Evolutionary conservation across 805 yeast genomes (phyloP).

Genomic region (Hemisphaericaspora nanyangensis): DNA sequence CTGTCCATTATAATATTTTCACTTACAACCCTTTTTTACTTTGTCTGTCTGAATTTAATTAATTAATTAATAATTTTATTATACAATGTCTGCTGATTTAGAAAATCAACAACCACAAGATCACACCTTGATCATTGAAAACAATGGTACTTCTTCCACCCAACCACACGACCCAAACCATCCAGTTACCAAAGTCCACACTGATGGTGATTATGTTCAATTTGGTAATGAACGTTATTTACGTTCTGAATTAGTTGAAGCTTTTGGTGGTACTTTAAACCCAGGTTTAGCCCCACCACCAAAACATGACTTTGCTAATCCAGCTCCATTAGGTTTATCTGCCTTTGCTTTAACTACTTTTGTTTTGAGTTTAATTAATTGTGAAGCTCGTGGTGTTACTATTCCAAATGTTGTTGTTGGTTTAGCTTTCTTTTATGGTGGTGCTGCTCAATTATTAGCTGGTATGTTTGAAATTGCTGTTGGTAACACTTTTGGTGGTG

Average conservation of each 20-base stretch:
- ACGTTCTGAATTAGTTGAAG: conserved; percentile 53
- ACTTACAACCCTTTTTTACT: background rate
- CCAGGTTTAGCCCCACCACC: conserved; percentile 54
- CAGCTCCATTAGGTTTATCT: conserved; percentile 71
- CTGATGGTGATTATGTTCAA: conserved; percentile 60
- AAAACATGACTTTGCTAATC: conserved; percentile 52
- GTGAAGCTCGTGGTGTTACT: conserved; percentile 64
- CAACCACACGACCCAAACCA: conserved; percentile 7
- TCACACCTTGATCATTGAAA: conserved; percentile 21
- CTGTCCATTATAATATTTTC: background rate
- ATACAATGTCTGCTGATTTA: conserved; percentile 27
- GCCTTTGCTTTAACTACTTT: conserved; percentile 70
- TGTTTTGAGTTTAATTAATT: conserved; percentile 59
- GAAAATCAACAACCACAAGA: conserved; percentile 34
- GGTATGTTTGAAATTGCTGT: conserved; percentile 75
- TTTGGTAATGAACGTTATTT: conserved; percentile 72
- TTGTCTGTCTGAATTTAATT: background rate
- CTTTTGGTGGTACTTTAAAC: conserved; percentile 81
- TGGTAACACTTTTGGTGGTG: conserved; percentile 74
- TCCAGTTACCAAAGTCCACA: conserved; percentile 26
- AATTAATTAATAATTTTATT: background rate
- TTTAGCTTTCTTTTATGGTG: conserved; percentile 68
- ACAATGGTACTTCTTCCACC: conserved; percentile 4
- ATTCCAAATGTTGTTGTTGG: conserved; percentile 62
- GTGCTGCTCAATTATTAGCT: conserved; percentile 64